These are phyloP conservation scores for Capsicum chinense DNA, from an alignment of 257 asterid genomes.

Conservation along the genomic window DNA sequence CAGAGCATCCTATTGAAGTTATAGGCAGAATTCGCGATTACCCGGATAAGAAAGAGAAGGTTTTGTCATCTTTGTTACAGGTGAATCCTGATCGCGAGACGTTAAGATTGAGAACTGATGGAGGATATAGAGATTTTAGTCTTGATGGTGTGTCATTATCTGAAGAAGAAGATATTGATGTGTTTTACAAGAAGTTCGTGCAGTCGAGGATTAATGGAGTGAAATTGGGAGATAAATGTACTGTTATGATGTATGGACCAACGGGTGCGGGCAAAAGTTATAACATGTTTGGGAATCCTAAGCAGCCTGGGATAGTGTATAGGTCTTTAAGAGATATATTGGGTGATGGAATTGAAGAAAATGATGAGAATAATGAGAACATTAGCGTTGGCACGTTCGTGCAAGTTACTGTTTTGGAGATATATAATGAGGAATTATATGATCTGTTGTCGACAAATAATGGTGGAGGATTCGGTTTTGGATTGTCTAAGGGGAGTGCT, in stretches of 20 bases:
- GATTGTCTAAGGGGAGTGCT: conserved; percentile 78
- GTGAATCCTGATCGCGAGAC: conserved; percentile 57
- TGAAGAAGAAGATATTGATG: conserved; percentile 76
- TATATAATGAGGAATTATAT: conserved; percentile 90
- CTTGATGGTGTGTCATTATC: conserved; percentile 86
- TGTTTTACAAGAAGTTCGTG: conserved; percentile 73
- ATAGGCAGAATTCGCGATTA: conserved; percentile 78
- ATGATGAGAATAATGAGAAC: conserved; percentile 29
- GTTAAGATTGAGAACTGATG: conserved; percentile 69
- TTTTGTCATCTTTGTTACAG: conserved; percentile 53
- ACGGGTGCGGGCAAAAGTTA: conserved; percentile 96
- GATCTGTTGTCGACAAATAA: conserved; percentile 62
- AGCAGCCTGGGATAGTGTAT: conserved; percentile 85
- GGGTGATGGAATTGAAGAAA: conserved; percentile 54
- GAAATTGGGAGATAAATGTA: conserved; percentile 75
- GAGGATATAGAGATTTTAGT: conserved; percentile 79
- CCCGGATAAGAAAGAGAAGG: conserved; percentile 55
- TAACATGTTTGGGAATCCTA: conserved; percentile 85
- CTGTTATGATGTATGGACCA: conserved; percentile 55
- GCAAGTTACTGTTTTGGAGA: conserved; percentile 88
- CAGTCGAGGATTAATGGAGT: conserved; percentile 78
- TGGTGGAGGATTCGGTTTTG: conserved; percentile 77
- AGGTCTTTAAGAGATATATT: conserved; percentile 73
- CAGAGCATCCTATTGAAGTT: conserved; percentile 96
- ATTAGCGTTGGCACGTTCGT: conserved; percentile 64